These are phyloP conservation scores for Leccinum ochraceum DNA, from an alignment of 768 basidiomycete genomes.

Conservation along the genomic window DNA sequence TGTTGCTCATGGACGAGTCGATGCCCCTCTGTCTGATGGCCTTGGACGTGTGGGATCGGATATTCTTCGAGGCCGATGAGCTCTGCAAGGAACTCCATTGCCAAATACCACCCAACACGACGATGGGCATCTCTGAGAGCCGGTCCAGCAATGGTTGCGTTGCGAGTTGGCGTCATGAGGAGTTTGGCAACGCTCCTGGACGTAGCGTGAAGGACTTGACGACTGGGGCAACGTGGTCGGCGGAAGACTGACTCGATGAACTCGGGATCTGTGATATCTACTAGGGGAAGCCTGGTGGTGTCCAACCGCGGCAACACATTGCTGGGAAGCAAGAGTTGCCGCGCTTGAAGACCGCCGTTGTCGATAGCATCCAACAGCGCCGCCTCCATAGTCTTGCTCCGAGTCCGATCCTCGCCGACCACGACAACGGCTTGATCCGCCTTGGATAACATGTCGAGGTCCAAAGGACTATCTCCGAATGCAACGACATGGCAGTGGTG, in stretches of 20 bases:
- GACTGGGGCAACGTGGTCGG: constrained; percentile 13
- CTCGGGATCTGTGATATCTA: constrained; percentile 17
- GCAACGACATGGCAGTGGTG: constrained; percentile 13
- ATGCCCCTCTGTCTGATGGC: constrained; percentile 17
- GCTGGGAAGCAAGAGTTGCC: constrained; percentile 15
- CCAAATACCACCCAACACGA: constrained; percentile 19
- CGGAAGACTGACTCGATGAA: constrained; percentile 16
- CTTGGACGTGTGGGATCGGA: constrained; percentile 17
- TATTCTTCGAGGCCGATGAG: constrained; percentile 19
- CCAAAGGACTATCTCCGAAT: constrained; percentile 17
- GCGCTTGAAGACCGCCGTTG: constrained; percentile 14
- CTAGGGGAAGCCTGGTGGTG: constrained; percentile 16
- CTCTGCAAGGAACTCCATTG: constrained; percentile 19
- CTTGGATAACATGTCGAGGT: constrained; percentile 18
- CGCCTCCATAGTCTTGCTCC: constrained; percentile 14
- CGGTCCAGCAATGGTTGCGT: constrained; percentile 17
- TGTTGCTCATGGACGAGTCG: constrained; percentile 15
- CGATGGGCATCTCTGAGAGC: constrained; percentile 19
- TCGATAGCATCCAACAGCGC: constrained; percentile 15
- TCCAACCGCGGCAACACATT: constrained; percentile 14
- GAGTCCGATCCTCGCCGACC: constrained; percentile 14
- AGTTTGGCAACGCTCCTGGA: constrained; percentile 16
- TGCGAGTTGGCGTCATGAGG: constrained; percentile 16
- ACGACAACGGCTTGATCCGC: constrained; percentile 17
- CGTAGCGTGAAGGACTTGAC: constrained; percentile 16